Percentiles rank a stretch among this genome's conserved stretches.
Evolutionary conservation across 2,329 filamentous ascomycete species (phyloP).

Genomic region (Aspergillus vadensis): DNA sequence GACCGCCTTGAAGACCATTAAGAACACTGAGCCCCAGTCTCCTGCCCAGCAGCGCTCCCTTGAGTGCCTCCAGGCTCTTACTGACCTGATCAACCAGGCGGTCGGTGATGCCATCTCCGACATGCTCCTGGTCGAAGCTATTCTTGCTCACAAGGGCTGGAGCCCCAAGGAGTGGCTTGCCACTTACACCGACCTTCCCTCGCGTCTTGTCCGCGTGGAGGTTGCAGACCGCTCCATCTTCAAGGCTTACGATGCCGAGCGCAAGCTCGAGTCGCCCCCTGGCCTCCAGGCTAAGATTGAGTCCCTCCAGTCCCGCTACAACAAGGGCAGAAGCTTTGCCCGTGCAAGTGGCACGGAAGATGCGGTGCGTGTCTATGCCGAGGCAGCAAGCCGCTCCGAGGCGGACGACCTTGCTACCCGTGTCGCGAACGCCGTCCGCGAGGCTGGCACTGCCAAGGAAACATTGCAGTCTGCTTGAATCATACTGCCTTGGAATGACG

Average conservation of each 20-base stretch:
- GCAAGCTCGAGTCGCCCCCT: constrained; percentile 75
- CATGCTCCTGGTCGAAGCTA: constrained; percentile 92
- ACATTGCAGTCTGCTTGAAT: constrained; percentile 16
- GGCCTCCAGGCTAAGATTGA: constrained; percentile 87
- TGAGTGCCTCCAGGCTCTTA: constrained; percentile 78
- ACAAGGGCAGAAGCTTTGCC: constrained; percentile 84
- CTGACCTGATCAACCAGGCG: constrained; percentile 95
- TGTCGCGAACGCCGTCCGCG: constrained; percentile 74
- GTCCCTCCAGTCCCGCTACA: constrained; percentile 83
- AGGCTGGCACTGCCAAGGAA: constrained; percentile 45
- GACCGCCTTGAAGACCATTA: constrained; percentile 76
- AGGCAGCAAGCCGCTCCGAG: constrained; percentile 85
- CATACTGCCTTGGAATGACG: not conserved
- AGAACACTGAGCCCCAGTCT: constrained; percentile 78
- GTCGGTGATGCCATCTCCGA: constrained; percentile 96
- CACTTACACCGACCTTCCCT: constrained; percentile 92
- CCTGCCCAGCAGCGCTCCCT: constrained; percentile 89
- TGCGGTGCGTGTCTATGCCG: constrained; percentile 91
- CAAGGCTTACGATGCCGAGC: constrained; percentile 88
- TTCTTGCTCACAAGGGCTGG: constrained; percentile 94
- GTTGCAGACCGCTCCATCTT: constrained; percentile 87
- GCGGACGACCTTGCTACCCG: constrained; percentile 87
- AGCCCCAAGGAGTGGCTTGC: constrained; percentile 85
- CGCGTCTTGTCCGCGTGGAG: constrained; percentile 89
- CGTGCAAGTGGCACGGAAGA: constrained; percentile 95